Conservation (phyloP, 78 protist genomes). For the Diacronema lutheri region DNA sequence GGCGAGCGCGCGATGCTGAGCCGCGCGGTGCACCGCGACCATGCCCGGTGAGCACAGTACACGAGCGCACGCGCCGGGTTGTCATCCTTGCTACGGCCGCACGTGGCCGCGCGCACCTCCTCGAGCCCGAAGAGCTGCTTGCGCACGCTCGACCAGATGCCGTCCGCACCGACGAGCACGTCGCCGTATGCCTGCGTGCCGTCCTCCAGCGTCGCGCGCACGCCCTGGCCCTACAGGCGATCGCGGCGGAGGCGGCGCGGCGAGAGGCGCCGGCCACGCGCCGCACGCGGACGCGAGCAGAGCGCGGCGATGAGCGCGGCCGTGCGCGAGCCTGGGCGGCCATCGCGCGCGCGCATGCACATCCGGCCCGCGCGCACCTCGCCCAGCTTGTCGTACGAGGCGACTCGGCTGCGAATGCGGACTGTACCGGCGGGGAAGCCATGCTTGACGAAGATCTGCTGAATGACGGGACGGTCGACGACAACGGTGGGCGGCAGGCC, state of each 20-base stretch:
- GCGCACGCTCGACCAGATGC: constrained; percentile 1
- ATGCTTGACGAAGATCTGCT: constrained; percentile 20
- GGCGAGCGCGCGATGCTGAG: too few species aligned
- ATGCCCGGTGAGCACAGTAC: too few species aligned
- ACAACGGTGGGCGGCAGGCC: constrained; percentile 8
- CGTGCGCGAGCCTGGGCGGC: too few species aligned
- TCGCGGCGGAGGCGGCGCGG: not conserved
- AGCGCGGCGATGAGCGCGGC: not conserved
- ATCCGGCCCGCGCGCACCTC: not conserved
- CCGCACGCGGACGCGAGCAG: not conserved
- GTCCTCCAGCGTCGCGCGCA: not conserved
- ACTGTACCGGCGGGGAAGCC: constrained; percentile 16
- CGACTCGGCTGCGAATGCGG: not conserved
- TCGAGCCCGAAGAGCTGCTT: not conserved
- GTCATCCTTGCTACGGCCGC: too few species aligned
- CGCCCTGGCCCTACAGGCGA: not conserved
- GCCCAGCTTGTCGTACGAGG: not conserved
- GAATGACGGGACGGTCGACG: constrained; percentile 20
- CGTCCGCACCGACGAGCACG: constrained; percentile 19
- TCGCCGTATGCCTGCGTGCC: constrained; percentile 8
- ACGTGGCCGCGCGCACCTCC: not conserved
- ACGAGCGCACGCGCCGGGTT: too few species aligned
- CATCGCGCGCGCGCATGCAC: too few species aligned
- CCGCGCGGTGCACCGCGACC: too few species aligned
- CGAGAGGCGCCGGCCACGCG: not conserved